A percentile compares a stretch with the other conserved stretches of the same genome.
These are phyloP conservation scores for Trypanosoma melophagium DNA, from an alignment of 208 protist genomes.

Conservation along the genomic window DNA sequence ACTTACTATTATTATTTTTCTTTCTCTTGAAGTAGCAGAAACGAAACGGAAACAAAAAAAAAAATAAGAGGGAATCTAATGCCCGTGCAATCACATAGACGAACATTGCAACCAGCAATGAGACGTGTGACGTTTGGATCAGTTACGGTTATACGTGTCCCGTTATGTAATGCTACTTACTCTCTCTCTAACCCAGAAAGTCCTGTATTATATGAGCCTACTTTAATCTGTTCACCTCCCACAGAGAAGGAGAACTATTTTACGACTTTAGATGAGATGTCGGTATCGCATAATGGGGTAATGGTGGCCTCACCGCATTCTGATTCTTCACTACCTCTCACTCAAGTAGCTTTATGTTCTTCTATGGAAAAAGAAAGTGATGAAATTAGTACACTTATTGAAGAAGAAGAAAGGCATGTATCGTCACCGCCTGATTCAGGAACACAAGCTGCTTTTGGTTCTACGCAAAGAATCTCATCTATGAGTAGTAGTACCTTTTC, in stretches of 20 bases:
- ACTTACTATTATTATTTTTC: not conserved
- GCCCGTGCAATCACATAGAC: not conserved
- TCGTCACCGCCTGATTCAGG: not conserved
- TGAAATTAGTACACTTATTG: not conserved
- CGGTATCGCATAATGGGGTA: not conserved
- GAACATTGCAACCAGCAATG: not conserved
- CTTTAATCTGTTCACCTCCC: not conserved
- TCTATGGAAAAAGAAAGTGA: not conserved
- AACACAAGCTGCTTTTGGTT: not conserved
- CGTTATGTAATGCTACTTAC: not conserved
- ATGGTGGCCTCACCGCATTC: conserved; percentile 11
- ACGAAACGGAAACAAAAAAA: not conserved
- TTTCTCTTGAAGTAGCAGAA: not conserved
- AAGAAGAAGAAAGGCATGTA: not conserved
- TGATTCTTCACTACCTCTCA: conserved; percentile 16
- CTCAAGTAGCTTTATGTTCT: conserved; percentile 7
- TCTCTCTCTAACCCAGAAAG: not conserved
- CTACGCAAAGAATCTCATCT: not conserved
- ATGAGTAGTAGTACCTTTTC: not conserved
- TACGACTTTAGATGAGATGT: conserved; percentile 5
- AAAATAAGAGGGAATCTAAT: not conserved
- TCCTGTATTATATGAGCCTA: not conserved
- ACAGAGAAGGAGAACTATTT: not conserved
- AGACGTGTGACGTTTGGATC: conserved; percentile 26
- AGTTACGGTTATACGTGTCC: conserved; percentile 16